phyloP scores from a whole-genome alignment of 495 filamentous ascomycete species.

The Penicillium soppii region DNA sequence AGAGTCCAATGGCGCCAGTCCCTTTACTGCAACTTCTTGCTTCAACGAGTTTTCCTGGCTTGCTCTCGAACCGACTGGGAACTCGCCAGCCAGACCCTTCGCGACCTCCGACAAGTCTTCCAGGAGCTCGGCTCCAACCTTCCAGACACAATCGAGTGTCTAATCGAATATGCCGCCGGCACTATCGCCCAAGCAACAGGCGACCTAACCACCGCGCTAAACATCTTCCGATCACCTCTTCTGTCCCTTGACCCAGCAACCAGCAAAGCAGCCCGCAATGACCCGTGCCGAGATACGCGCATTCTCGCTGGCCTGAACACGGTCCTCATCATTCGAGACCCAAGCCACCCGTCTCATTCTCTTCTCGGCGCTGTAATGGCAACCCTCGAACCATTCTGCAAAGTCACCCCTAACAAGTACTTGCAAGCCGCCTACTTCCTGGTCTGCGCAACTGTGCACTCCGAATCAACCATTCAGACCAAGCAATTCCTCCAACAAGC shows the following conservation, averaged over 20 bases:
- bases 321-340: slow-evolving; percentile 76
- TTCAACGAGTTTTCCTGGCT: slow-evolving; percentile 60
- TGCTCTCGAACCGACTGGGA: slow-evolving; percentile 65
- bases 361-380: slow-evolving; percentile 54
- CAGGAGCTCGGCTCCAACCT: slow-evolving; percentile 35
- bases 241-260: slow-evolving; percentile 52
- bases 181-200: slow-evolving; percentile 79
- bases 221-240: slow-evolving; percentile 59
- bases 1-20: slow-evolving; percentile 52
- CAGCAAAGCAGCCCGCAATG: slow-evolving; percentile 43
- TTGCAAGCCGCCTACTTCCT: slow-evolving; percentile 76
- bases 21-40: slow-evolving; percentile 55
- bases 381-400: slow-evolving; percentile 65
- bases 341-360: slow-evolving; percentile 48
- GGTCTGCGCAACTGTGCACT: slow-evolving; percentile 66
- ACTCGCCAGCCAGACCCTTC: slow-evolving; percentile 45
- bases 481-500: slow-evolving; percentile 75
- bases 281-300: slow-evolving; percentile 66
- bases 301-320: slow-evolving; percentile 80
- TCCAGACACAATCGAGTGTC: slow-evolving; percentile 41
- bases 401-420: slow-evolving; percentile 65
- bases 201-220: slow-evolving; percentile 61
- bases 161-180: slow-evolving; percentile 69
- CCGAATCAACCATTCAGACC: slow-evolving; percentile 63
- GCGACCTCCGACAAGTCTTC: slow-evolving; percentile 37